Evolutionary conservation across 495 filamentous ascomycete genomes (phyloP).

Genomic region (Pyrenopolyporus hunteri): DNA sequence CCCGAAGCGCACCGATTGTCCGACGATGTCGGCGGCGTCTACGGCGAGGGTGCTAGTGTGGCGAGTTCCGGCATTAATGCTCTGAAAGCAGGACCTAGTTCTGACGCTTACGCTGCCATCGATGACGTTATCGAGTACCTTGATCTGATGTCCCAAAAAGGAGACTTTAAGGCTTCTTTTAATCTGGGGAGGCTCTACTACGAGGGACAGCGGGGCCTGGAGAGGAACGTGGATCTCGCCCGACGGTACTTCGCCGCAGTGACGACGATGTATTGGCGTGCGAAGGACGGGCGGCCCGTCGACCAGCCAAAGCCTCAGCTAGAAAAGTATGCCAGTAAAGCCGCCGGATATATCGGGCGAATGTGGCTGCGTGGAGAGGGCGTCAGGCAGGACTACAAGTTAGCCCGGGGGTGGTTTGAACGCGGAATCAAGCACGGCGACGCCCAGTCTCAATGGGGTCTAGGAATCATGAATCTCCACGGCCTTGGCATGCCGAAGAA

Average conservation of each 20-base stretch:
- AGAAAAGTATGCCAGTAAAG: constrained; percentile 85
- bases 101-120: constrained; percentile 78
- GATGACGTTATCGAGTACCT: constrained; percentile 96
- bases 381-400: constrained; percentile 75
- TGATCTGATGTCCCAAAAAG: constrained; percentile 91
- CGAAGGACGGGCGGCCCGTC: constrained; percentile 56
- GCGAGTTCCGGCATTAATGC: constrained; percentile 89
- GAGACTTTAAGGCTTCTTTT: constrained; percentile 90
- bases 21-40: constrained; percentile 90
- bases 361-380: constrained; percentile 96
- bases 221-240: constrained; percentile 73
- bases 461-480: constrained; percentile 86
- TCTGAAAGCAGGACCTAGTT: constrained; percentile 68
- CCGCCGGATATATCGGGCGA: constrained; percentile 86
- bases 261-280: constrained; percentile 83
- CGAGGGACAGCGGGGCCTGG: constrained; percentile 79
- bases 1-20: constrained; percentile 79
- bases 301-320: constrained; percentile 59
- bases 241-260: constrained; percentile 84
- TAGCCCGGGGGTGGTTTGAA: constrained; percentile 84
- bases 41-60: constrained; percentile 93
- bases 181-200: constrained; percentile 88
- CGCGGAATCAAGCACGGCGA: constrained; percentile 82
- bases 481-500: constrained; percentile 82
- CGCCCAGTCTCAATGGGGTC: constrained; percentile 80